Evolutionary conservation across 1,139 yeast genomes (phyloP), one percentile per base, ranked within the genome.

Genomic region (Pichia sp.): DNA sequence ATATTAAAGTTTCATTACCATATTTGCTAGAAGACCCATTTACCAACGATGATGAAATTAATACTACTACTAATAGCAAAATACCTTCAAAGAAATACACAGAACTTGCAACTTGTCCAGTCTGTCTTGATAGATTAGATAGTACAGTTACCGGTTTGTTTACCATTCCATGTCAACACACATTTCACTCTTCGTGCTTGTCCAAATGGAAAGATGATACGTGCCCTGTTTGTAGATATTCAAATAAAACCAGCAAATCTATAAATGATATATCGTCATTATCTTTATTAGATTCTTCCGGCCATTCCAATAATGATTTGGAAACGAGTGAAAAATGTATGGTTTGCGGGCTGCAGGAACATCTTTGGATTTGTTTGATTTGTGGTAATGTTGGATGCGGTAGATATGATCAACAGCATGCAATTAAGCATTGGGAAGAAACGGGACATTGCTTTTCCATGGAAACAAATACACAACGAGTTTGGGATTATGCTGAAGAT

Each of bases 401-500:
- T 14, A 69, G 98, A 54, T 91, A 91, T 63, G 87, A 89, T 45
- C 81, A 83, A 42, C 91, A 87, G 46, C 98, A 91, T 68, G 95
- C 96, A 0, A 77, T 87, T 41, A 79, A 83, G 54, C 98, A 91
- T 65, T 90, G 81, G 64, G 77, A 82, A 18, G 71, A 71, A 15
- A 83, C 96, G 0, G 85, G 87, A 3, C 98, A 91, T 65, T 87
- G 96, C 60, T 91, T 88, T 68, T 87, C 96, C 0, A 89, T 91
- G 96, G 96, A 90, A 62, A 71, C 86, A 39, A 70, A 73, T 17
- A 80, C 96, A 0, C 94, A 91, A 52, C 71, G 98, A 42, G 96
- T 91, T 2, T 91, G 98, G 98, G 97, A 91, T 63, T 91, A 91
- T 63, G 91, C 93, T 0, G 93, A 93, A 1, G 97, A 91, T 62